Percentiles rank a stretch among this genome's conserved stretches.
These are phyloP conservation scores for Corymbia maculata DNA, from an alignment of 345 rosid species.

Conservation along the genomic window DNA sequence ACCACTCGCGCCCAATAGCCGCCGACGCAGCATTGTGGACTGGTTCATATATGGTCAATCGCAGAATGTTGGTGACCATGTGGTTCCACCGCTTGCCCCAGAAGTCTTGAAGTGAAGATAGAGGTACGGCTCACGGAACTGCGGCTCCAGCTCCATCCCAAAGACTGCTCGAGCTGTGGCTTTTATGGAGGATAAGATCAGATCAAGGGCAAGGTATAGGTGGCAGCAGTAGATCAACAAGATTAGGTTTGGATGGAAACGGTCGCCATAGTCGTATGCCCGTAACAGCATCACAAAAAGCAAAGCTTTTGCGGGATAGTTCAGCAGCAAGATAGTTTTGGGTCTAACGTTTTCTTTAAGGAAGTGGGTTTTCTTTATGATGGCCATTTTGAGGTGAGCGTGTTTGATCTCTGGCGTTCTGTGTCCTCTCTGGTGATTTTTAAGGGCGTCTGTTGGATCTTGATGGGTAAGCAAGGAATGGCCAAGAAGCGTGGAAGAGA, in stretches of 20 bases:
- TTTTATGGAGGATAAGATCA: not conserved
- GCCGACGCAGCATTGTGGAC: not conserved
- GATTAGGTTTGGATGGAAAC: conserved; percentile 1
- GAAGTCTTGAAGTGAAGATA: conserved; percentile 20
- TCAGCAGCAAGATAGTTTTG: not conserved
- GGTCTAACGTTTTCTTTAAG: not conserved
- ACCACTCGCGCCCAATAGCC: not conserved
- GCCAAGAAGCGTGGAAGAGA: conserved; percentile 1
- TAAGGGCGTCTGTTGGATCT: not conserved
- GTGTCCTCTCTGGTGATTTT: not conserved
- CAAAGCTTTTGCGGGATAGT: not conserved
- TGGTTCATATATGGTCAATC: conserved; percentile 10
- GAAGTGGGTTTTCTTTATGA: not conserved
- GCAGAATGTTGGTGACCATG: conserved; percentile 17
- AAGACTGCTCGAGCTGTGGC: not conserved
- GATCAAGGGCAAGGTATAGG: conserved; percentile 8
- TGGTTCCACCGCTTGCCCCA: conserved; percentile 25
- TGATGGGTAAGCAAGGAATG: conserved; percentile 11
- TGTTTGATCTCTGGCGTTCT: not conserved
- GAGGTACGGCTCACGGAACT: conserved; percentile 18
- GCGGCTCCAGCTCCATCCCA: conserved; percentile 18
- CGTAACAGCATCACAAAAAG: not conserved
- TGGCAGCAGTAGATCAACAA: conserved; percentile 1
- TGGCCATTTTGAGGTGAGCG: not conserved
- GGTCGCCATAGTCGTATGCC: not conserved